Evolutionary conservation across 305 asterid species (phyloP), one percentile per base, ranked within the genome.

Genomic region (Withania somnifera): DNA sequence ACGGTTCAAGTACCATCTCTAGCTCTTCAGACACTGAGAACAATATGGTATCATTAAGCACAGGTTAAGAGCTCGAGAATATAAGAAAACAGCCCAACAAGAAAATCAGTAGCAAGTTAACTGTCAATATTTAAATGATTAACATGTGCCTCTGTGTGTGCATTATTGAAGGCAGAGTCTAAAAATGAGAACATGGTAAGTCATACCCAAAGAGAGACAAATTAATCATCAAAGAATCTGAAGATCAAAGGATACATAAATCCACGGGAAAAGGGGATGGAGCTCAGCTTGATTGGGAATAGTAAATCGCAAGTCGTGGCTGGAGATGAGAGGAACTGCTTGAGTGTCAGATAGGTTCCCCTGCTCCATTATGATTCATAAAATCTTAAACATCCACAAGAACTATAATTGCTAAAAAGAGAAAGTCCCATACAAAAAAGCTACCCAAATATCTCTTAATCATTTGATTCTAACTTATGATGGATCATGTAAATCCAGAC

Each of bases 1-100:
- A 83, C 38, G 99, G 93, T 83, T 89, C 95, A 11, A 96, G 88
- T 84, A 92, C 95, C 86, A 85, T 85, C 85, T 92, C 97, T 38
- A 92, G 88, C 79, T 91, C 85, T 40, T 92, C 94, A 13, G 89
- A 87, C 85, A 91, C 99, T 94, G 90, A 81, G 69, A 77, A 81
- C 82, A 85, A 54, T 69, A 52, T 84, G 38, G 40, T 32, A 83
- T 86, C 30, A 26, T 69, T 34, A 71, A 60, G 11, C 40, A 66
- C 52, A 81, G 64, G 36, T 61, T 56, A 38, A 77, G 77, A 79
- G 78, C 75, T 64, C 50, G 63, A 73, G 71, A 81, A 60, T 15
- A 54, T 30, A 68, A 56, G 71, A 81, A 19, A 34, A 79, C 14
- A 63, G 38, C 3, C 42, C 60, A 73, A 17, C 79, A 73, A 47